A percentile compares a stretch with the other conserved stretches of the same genome.
These are phyloP conservation scores for Agaricus subrufescens DNA, from an alignment of 768 basidiomycete genomes.

Conservation along the genomic window DNA sequence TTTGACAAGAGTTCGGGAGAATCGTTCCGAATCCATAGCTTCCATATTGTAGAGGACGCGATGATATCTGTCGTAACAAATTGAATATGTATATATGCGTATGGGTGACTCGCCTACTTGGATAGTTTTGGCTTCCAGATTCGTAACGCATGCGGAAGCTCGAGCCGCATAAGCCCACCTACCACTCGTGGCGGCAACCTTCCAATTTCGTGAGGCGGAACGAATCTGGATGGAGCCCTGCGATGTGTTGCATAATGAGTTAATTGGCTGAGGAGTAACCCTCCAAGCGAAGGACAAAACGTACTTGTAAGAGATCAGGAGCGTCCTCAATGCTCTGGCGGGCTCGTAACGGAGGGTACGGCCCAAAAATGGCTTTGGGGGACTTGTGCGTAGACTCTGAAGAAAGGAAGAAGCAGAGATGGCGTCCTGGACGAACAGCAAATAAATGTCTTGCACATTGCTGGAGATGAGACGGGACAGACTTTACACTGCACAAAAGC, in stretches of 20 bases:
- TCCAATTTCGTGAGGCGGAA: constrained; percentile 3
- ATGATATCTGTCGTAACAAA: constrained; percentile 25
- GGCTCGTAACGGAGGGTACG: constrained; percentile 72
- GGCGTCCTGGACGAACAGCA: constrained; percentile 42
- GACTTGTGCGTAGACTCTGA: constrained; percentile 47
- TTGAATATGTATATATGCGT: neutral
- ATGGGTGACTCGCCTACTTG: constrained; percentile 34
- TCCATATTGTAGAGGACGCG: constrained; percentile 52
- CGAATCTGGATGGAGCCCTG: neutral
- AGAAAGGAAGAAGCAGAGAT: constrained; percentile 55
- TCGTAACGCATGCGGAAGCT: constrained; percentile 57
- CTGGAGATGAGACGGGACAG: constrained; percentile 13
- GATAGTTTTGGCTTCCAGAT: constrained; percentile 47
- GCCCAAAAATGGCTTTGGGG: constrained; percentile 65
- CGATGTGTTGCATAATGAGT: neutral
- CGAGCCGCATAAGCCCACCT: constrained; percentile 30
- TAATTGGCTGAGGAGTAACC: constrained; percentile 1
- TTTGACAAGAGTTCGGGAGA: constrained; percentile 17
- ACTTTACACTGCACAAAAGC: constrained; percentile 88
- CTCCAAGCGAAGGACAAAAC: constrained; percentile 8
- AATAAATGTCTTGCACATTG: constrained; percentile 1
- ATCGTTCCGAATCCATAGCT: constrained; percentile 40
- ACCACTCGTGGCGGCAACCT: constrained; percentile 34
- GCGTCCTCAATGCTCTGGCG: constrained; percentile 69
- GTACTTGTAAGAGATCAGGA: constrained; percentile 74